Base-by-base conservation (phyloP, 2,329 filamentous ascomycete genomes). In the Paraphoma sp. region DNA sequence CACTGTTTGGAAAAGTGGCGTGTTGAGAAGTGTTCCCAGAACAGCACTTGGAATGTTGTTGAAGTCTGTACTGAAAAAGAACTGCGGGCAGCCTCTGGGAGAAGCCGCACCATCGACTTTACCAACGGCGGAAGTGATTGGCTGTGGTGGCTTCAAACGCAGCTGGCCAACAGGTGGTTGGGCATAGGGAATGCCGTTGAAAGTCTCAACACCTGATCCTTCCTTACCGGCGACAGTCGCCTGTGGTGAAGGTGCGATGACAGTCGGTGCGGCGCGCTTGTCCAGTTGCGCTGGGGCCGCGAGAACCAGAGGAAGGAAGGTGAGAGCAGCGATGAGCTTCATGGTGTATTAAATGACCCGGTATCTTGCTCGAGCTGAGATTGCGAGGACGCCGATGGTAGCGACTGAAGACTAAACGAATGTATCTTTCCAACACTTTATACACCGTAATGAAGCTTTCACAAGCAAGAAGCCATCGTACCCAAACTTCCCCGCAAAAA, bases 131-230 rank as follows among this genome's bases (percentile, higher is more conserved):
- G 79, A 76, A 6, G 81, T 85, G 14, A 91, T 77, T 7, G 83
- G 80, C 68, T 87, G 82, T 0, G 91, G 91, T 6, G 89, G 88
- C 69, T 84, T 88, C 33, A 95, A 83, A 14, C 91, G 87, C 23
- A 92, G 79, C 3, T 80, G 72, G 0, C 88, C 89, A 0, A 84
- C 81, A 0, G 91, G 91, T 1, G 89, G 83, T 59, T 91, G 80
- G 2, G 90, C 90, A 68, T 87, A 95, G 3, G 90, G 91, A 53
- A 95, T 91, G 18, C 88, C 90, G 53, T 84, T 86, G 78, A 91
- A 93, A 28, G 81, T 85, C 54, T 94, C 90, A 17, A 92, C 82
- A 28, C 76, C 75, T 2, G 72, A 66, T 2, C 74, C 69, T 56
- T 63, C 76, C 53, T 70, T 73, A 38, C 86, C 87, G 42, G 83